Base-by-base conservation (phyloP, 768 basidiomycete genomes). In the Russula sp. region DNA sequence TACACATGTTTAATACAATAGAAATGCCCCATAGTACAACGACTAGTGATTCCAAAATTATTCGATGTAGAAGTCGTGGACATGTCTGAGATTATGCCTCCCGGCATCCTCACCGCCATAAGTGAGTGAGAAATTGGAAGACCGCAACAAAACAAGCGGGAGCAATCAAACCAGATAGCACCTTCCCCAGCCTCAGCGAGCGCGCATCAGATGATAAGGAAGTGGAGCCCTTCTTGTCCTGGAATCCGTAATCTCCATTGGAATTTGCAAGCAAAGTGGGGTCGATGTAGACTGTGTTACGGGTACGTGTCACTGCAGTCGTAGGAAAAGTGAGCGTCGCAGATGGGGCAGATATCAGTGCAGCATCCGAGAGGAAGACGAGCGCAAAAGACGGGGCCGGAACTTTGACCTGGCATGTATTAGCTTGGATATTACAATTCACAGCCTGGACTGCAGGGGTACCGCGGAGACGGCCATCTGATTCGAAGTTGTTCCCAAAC, bases 381-480 rank as follows among this genome's bases (percentile, higher is more conserved):
- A 93, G 78, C 1, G 89, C 89, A 65, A 88, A 85, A 42, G 83
- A 83, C 0, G 92, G 90, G 0, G 89, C 87, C 38, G 83, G 81
- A 52, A 92, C 83, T 9, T 79, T 78, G 55, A 92, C 77, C 26
- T 74, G 67, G 73, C 91, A 92, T 0, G 77, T 76, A 68, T 83
- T 81, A 59, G 76, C 75, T 6, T 73, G 72, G 40, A 77, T 74
- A 71, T 88, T 79, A 69, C 92, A 94, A 16, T 74, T 67, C 40
- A 92, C 79, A 0, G 82, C 86, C 62, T 81, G 76, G 10, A 91
- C 79, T 59, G 79, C 71, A 51, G 84, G 77, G 0, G 72, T 69
- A 52, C 89, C 89, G 52, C 77, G 76, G 30, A 85, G 80, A 51
- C 85, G 82, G 1, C 90, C 91, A 69, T 93, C 89, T 1, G 83